A percentile compares a stretch with the other conserved stretches of the same genome.
Evolutionary conservation across 2,329 filamentous ascomycete species (phyloP).

Genomic region (Aspergillus ibericus): DNA sequence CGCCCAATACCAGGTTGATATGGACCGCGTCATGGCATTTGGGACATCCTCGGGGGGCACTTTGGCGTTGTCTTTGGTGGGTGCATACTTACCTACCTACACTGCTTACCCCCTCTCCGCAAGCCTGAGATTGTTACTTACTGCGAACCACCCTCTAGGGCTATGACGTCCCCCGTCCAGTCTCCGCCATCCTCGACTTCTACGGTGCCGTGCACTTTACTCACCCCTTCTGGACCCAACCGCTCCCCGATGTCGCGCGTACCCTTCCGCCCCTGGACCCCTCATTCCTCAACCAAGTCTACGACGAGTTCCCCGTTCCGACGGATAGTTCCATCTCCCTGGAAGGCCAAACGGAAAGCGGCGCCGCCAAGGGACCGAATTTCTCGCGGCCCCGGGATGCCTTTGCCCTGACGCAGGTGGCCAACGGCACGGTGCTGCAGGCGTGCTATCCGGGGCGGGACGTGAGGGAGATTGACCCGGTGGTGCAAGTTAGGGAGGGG

Average conservation of each 20-base stretch:
- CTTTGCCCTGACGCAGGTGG: slow-evolving; percentile 46
- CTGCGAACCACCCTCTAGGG: slow-evolving; percentile 27
- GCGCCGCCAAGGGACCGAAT: slow-evolving; percentile 30
- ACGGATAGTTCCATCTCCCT: slow-evolving; percentile 43
- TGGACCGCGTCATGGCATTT: slow-evolving; percentile 43
- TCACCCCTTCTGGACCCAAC: slow-evolving; percentile 38
- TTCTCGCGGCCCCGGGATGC: slow-evolving; percentile 41
- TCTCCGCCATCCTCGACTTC: slow-evolving; percentile 43
- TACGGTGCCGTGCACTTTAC: slow-evolving; percentile 46
- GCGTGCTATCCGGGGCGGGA: slow-evolving; percentile 32
- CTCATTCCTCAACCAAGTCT: slow-evolving; percentile 39
- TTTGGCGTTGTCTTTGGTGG: slow-evolving; percentile 47
- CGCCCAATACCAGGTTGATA: slow-evolving; percentile 22
- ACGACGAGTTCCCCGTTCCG: slow-evolving; percentile 38
- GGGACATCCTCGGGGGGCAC: slow-evolving; percentile 53
- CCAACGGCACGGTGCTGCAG: slow-evolving; percentile 40
- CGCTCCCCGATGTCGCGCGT: slow-evolving; percentile 31
- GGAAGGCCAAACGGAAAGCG: slow-evolving; percentile 37
- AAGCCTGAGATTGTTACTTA: neutral
- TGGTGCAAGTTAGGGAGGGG: slow-evolving; percentile 28
- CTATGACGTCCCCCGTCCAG: slow-evolving; percentile 37
- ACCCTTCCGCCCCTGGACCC: slow-evolving; percentile 28
- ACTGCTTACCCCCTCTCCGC: neutral
- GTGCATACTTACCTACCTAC: slow-evolving; percentile 5
- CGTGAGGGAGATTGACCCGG: slow-evolving; percentile 32